Evolutionary conservation across 2,329 filamentous ascomycete genomes (phyloP).

Genomic region (Cadophora luteo-olivacea): DNA sequence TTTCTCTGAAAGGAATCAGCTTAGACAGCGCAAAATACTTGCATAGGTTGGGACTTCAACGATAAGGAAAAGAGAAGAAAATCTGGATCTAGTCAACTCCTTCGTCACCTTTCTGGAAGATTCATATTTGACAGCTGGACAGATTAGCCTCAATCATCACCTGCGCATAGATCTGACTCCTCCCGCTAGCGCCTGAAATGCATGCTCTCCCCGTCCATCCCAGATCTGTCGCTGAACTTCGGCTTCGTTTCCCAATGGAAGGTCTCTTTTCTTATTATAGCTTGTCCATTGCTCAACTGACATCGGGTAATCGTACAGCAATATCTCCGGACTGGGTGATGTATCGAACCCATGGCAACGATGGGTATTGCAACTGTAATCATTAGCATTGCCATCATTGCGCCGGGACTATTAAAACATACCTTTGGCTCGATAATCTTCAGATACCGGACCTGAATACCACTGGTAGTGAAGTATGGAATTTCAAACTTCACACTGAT

Average conservation of each 20-base stretch:
- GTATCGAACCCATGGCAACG: conserved; percentile 96
- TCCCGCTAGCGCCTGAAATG: conserved; percentile 25
- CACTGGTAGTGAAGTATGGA: conserved; percentile 99
- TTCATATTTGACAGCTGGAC: conserved; percentile 6
- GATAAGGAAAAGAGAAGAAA: not conserved
- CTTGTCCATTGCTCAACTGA: conserved; percentile 35
- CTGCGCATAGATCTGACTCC: conserved; percentile 17
- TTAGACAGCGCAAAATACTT: not conserved
- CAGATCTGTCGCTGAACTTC: not conserved
- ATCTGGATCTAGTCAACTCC: not conserved
- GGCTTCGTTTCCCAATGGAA: not conserved
- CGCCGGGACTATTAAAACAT: conserved; percentile 49
- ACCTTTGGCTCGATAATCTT: conserved; percentile 99
- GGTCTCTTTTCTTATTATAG: not conserved
- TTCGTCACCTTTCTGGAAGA: not conserved
- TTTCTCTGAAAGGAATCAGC: not conserved
- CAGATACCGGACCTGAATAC: conserved; percentile 96
- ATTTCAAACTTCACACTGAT: conserved; percentile 99
- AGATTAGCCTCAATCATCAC: not conserved
- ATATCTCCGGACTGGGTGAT: conserved; percentile 99
- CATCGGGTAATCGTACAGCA: conserved; percentile 89
- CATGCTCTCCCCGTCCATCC: conserved; percentile 4
- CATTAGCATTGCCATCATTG: conserved; percentile 19
- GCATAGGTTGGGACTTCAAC: not conserved
- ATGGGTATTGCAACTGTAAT: conserved; percentile 91